Percentiles rank a stretch among this genome's conserved stretches.
phyloP scores from a whole-genome alignment of 169 alveolate species.

The Cryptosporidium xiaoi region DNA sequence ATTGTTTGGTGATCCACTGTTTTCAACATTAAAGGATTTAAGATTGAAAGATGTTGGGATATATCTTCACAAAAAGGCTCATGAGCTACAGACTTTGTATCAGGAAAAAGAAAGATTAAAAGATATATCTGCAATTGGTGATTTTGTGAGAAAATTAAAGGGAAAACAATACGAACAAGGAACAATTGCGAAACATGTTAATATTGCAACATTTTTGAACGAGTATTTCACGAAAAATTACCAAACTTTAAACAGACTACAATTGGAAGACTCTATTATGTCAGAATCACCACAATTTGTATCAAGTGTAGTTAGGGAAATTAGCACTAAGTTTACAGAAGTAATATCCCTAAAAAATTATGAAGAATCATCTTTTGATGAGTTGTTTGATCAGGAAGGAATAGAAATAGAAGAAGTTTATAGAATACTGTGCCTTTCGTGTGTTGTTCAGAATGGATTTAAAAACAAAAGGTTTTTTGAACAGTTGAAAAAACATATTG shows the following conservation, averaged over 20 bases:
- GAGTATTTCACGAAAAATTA: conserved; percentile 80
- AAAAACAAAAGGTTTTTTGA: conserved; percentile 68
- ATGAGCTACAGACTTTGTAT: conserved; percentile 86
- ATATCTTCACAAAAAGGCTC: conserved; percentile 86
- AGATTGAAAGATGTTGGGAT: conserved; percentile 85
- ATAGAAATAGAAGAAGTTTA: conserved; percentile 75
- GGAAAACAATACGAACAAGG: conserved; percentile 88
- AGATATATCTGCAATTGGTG: conserved; percentile 86
- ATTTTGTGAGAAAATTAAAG: conserved; percentile 86
- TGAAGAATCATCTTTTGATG: conserved; percentile 49
- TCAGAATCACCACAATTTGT: conserved; percentile 45
- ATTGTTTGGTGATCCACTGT: conserved; percentile 79
- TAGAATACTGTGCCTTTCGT: conserved; percentile 78
- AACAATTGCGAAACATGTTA: conserved; percentile 88
- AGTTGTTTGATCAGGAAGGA: conserved; percentile 75
- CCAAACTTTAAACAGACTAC: conserved; percentile 78
- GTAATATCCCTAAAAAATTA: conserved; percentile 35
- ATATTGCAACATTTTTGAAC: conserved; percentile 85
- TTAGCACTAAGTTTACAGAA: conserved; percentile 38
- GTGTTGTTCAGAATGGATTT: conserved; percentile 77
- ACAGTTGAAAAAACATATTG: conserved; percentile 53
- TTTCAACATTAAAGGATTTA: conserved; percentile 82
- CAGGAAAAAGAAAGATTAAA: conserved; percentile 84
- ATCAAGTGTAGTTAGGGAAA: conserved; percentile 33
- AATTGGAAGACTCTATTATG: conserved; percentile 84